Conservation (phyloP, 106 monocot species). For the Platanthera zijinensis region DNA sequence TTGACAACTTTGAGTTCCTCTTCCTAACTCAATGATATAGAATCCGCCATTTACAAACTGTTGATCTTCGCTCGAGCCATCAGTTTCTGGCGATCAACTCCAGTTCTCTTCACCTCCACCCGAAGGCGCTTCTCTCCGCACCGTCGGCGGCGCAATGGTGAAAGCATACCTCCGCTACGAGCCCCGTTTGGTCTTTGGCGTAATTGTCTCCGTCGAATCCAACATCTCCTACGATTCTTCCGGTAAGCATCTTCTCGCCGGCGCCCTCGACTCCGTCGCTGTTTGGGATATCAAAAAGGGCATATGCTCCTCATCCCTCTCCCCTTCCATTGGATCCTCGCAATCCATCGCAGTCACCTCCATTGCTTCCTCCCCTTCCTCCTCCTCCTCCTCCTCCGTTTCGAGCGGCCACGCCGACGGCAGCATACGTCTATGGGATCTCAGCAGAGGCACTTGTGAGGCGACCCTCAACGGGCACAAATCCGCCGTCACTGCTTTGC, state of each 20-base stretch:
- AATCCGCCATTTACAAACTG: too few species aligned
- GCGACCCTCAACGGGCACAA: constrained; percentile 84
- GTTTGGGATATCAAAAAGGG: constrained; percentile 70
- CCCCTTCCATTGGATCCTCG: constrained; percentile 22
- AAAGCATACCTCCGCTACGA: constrained; percentile 95
- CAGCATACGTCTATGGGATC: constrained; percentile 87
- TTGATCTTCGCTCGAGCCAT: too few species aligned
- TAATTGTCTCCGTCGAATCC: constrained; percentile 66
- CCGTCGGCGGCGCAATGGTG: constrained; percentile 44
- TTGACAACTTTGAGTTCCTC: too few species aligned
- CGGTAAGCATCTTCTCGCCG: constrained; percentile 62
- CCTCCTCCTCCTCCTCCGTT: constrained; percentile 14
- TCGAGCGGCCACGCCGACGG: constrained; percentile 86
- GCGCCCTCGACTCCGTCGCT: constrained; percentile 67
- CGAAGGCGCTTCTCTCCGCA: not conserved
- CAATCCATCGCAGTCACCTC: constrained; percentile 37
- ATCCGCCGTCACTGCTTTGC: constrained; percentile 62
- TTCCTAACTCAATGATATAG: too few species aligned
- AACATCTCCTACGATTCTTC: constrained; percentile 71
- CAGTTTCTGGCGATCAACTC: too few species aligned
- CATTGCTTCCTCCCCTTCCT: constrained; percentile 22
- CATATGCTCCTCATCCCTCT: constrained; percentile 34
- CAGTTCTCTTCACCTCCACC: too few species aligned
- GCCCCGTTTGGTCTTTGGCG: constrained; percentile 56
- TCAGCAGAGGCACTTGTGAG: constrained; percentile 40